phyloP scores from a whole-genome alignment of 768 basidiomycete genomes.

The Vishniacozyma victoriae region DNA sequence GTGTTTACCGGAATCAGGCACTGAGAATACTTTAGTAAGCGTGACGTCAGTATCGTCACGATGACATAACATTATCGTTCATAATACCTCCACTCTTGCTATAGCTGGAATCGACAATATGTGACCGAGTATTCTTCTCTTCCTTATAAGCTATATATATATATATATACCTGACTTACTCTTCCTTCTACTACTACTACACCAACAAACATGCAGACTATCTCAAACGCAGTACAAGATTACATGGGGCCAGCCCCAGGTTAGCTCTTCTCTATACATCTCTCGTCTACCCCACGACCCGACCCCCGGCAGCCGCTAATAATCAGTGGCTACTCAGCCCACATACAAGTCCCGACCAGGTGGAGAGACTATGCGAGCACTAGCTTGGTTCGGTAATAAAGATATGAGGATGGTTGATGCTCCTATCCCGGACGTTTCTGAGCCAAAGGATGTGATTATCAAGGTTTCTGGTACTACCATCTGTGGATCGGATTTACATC shows the following conservation, averaged over 20 bases:
- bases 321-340: conserved; percentile 23
- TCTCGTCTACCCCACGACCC: neutral
- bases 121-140: too few species aligned
- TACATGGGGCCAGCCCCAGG: conserved; percentile 31
- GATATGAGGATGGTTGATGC: conserved; percentile 52
- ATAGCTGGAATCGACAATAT: too few species aligned
- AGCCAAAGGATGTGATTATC: conserved; percentile 65
- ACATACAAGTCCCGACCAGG: conserved; percentile 48
- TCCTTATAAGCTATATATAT: too few species aligned
- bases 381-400: conserved; percentile 60
- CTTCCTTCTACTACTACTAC: too few species aligned
- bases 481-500: conserved; percentile 55
- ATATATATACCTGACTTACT: too few species aligned
- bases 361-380: conserved; percentile 61
- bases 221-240: conserved; percentile 34
- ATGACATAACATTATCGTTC: too few species aligned
- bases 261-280: conserved; percentile 8
- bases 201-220: conserved; percentile 27
- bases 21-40: too few species aligned
- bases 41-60: too few species aligned
- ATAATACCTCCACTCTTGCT: too few species aligned
- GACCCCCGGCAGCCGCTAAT: neutral
- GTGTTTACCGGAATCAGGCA: too few species aligned
- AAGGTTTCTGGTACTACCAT: conserved; percentile 71
- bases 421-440: conserved; percentile 59